Conservation (phyloP, 805 yeast species). For the Myxozyma neglecta region DNA sequence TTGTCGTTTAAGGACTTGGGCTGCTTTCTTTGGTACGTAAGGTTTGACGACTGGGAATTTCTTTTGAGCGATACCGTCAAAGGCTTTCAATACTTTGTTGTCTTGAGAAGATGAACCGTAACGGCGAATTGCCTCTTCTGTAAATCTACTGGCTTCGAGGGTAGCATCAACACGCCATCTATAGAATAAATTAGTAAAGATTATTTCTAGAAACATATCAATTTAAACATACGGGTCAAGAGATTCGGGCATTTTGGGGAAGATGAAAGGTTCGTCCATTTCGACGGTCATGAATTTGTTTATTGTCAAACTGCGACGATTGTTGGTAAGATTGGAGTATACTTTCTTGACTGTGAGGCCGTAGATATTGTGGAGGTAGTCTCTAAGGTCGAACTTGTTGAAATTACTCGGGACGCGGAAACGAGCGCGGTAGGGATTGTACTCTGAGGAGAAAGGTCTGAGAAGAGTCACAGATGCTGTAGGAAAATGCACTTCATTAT, state of each 20-base stretch:
- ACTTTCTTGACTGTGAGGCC: constrained; percentile 87
- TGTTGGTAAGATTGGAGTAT: constrained; percentile 61
- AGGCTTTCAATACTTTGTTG: constrained; percentile 20
- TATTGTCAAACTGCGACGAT: constrained; percentile 52
- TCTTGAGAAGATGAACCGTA: constrained; percentile 30
- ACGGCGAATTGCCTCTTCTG: constrained; percentile 33
- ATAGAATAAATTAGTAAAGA: not conserved
- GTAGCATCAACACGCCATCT: constrained; percentile 25
- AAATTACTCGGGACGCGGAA: constrained; percentile 91
- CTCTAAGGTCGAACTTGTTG: constrained; percentile 92
- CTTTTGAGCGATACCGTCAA: constrained; percentile 59
- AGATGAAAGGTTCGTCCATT: constrained; percentile 90
- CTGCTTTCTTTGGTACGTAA: constrained; percentile 54
- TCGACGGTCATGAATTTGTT: constrained; percentile 95
- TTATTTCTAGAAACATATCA: constrained; percentile 32
- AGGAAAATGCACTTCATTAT: constrained; percentile 75
- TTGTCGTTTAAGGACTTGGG: constrained; percentile 1
- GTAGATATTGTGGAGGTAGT: constrained; percentile 85
- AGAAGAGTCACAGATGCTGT: constrained; percentile 75
- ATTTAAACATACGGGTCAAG: constrained; percentile 39
- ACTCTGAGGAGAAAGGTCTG: constrained; percentile 54
- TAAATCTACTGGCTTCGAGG: constrained; percentile 13
- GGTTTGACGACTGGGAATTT: constrained; percentile 63
- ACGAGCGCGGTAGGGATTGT: constrained; percentile 85
- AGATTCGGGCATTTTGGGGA: constrained; percentile 67